A percentile compares a stretch with the other conserved stretches of the same genome.
Evolutionary conservation across 768 basidiomycete species (phyloP).

Genomic region (Lentinus brumalis): DNA sequence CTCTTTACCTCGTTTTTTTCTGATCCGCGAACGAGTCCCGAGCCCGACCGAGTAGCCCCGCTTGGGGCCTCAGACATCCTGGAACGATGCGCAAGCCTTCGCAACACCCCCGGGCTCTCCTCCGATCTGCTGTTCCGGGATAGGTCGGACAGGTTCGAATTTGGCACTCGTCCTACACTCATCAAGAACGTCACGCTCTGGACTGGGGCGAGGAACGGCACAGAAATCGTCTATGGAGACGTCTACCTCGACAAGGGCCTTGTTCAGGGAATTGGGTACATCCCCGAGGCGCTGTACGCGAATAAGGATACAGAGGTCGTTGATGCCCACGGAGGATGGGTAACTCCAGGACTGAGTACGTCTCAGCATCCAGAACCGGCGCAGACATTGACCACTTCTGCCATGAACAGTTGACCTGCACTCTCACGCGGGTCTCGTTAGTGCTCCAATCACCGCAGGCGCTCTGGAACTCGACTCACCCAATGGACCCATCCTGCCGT

Average conservation of each 20-base stretch:
- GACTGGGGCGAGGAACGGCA: slow-evolving; percentile 59
- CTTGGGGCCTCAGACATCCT: slow-evolving; percentile 31
- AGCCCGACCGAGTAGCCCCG: slow-evolving; percentile 6
- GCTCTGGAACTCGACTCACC: slow-evolving; percentile 54
- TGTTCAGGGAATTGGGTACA: slow-evolving; percentile 57
- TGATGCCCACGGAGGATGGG: slow-evolving; percentile 63
- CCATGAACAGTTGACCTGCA: slow-evolving; percentile 38
- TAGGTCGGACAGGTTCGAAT: slow-evolving; percentile 64
- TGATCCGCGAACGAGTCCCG: background rate
- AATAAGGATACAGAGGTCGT: slow-evolving; percentile 52
- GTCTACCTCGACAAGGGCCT: slow-evolving; percentile 70
- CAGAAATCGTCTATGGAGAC: slow-evolving; percentile 58
- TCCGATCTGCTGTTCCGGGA: slow-evolving; percentile 31
- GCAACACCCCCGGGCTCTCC: slow-evolving; percentile 32
- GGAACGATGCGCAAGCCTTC: slow-evolving; percentile 33
- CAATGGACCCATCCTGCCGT: slow-evolving; percentile 71
- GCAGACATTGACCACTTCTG: background rate
- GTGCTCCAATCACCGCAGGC: slow-evolving; percentile 54
- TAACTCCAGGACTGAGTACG: slow-evolving; percentile 65
- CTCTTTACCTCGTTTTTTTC: background rate
- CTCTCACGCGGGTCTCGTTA: slow-evolving; percentile 77
- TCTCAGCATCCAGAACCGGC: background rate
- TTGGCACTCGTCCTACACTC: slow-evolving; percentile 63
- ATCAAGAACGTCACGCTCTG: slow-evolving; percentile 74
- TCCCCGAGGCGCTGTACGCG: slow-evolving; percentile 39